Evolutionary conservation across 208 protist genomes (phyloP).

Genomic region (Jaenimonas drosophilae): DNA sequence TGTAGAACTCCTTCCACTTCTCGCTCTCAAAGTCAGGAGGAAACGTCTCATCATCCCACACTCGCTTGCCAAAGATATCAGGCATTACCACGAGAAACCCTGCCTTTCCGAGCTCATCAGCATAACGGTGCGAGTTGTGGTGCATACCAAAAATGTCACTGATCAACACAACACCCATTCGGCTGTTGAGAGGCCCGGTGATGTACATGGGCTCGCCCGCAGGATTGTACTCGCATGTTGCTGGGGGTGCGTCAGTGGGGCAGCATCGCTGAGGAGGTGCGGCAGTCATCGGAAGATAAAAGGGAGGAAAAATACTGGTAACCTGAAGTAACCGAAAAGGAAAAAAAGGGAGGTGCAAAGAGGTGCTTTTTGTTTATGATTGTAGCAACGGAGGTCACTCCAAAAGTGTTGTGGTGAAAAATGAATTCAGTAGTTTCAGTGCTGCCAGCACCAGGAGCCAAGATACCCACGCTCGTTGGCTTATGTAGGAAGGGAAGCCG

Average conservation of each 20-base stretch:
- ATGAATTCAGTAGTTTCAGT: too few relatives aligned
- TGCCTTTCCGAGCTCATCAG: constrained; percentile 2
- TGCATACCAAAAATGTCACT: constrained; percentile 14
- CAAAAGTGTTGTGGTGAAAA: too few relatives aligned
- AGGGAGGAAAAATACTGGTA: neutral
- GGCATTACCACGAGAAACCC: constrained; percentile 12
- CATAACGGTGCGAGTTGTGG: constrained; percentile 6
- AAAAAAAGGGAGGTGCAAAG: too few relatives aligned
- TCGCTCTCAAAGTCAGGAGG: constrained; percentile 4
- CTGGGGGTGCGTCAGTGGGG: neutral
- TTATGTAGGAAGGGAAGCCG: constrained; percentile 23
- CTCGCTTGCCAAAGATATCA: constrained; percentile 4
- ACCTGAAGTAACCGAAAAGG: too few relatives aligned
- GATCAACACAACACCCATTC: constrained; percentile 7
- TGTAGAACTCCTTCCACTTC: constrained; percentile 7
- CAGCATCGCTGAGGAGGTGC: too few relatives aligned
- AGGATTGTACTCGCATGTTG: neutral
- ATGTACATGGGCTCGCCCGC: neutral
- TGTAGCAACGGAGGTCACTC: too few relatives aligned
- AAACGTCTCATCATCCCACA: neutral
- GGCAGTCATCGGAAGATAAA: neutral
- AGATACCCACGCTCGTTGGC: too few relatives aligned
- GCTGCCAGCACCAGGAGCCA: too few relatives aligned
- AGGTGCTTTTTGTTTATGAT: too few relatives aligned
- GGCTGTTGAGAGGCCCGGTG: neutral